A percentile compares a stretch with the other conserved stretches of the same genome.
phyloP scores from a whole-genome alignment of 768 basidiomycete genomes.

The Dendrothele bispora region DNA sequence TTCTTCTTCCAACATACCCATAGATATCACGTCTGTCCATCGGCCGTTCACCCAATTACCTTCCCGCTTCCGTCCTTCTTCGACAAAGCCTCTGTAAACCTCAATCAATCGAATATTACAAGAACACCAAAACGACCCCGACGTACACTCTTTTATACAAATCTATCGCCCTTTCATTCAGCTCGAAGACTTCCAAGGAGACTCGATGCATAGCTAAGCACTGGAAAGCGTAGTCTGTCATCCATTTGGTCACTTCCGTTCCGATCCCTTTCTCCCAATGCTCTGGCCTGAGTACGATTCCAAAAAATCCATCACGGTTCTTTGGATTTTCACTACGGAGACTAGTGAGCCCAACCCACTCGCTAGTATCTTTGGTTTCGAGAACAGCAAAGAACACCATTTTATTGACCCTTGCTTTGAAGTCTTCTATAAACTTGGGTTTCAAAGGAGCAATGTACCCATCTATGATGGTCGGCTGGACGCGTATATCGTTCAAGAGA shows the following conservation, averaged over 20 bases:
- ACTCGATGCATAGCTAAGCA: slow-evolving; percentile 40
- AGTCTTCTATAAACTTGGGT: slow-evolving; percentile 16
- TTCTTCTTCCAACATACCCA: slow-evolving; percentile 41
- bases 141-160: slow-evolving; percentile 45
- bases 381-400: slow-evolving; percentile 29
- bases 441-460: slow-evolving; percentile 12
- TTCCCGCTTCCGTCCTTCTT: slow-evolving; percentile 37
- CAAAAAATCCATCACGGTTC: slow-evolving; percentile 30
- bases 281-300: slow-evolving; percentile 26
- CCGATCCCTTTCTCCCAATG: slow-evolving; percentile 45
- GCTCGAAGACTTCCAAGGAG: slow-evolving; percentile 37
- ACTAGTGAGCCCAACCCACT: slow-evolving; percentile 36
- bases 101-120: no score
- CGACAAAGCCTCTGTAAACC: slow-evolving; percentile 42
- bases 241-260: slow-evolving; percentile 37
- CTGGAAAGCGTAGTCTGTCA: slow-evolving; percentile 40
- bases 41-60: slow-evolving; percentile 32
- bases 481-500: slow-evolving; percentile 26
- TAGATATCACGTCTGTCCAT: slow-evolving; percentile 37
- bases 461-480: slow-evolving; percentile 18
- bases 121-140: no score
- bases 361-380: slow-evolving; percentile 27
- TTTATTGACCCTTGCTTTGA: slow-evolving; percentile 21
- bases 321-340: slow-evolving; percentile 23
- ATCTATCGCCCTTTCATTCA: slow-evolving; percentile 36